Base-by-base conservation (phyloP, 345 rosid genomes). In the Erodium maritimum region DNA sequence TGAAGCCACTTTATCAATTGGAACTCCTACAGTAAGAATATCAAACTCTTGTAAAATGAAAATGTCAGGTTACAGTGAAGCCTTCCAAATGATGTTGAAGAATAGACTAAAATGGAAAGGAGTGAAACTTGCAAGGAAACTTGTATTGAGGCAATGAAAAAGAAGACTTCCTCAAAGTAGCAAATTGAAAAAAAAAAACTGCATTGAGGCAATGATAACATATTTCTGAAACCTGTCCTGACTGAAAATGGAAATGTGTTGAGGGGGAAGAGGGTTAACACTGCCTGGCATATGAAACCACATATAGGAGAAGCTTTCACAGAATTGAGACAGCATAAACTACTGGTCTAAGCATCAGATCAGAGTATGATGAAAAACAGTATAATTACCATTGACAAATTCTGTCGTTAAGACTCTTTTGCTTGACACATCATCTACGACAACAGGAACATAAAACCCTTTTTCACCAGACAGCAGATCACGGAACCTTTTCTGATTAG, bases 1-100 rank as follows among this genome's bases (percentile, higher is more conserved):
- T 57, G 62, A 69, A 18, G 95, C 94, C 58, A 87, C 96, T 80
- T 83, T 89, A 74, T 93, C 99, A 51, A 93, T 75, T 45, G 99
- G 82, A 69, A 87, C 72, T 33, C 97, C 99, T 93, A 81, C 52
- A 34, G 51, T 45, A 34, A 64, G 61, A 65, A 67, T 17, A 57
- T 24, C 58, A 50, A 52, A 57, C 24, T 70, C 63, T 63, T 60
- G 17, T n/a, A 21, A 17, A 51, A 54, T 54, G 51, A 10, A 17
- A 57, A 23, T 18, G 29, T 22, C 53, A 61, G 9, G 37, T 29
- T 29, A 29, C 37, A 29, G 34, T 23, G 34, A 59, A 56, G 16
- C 52, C 19, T 48, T 23, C 37, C 33, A 14, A 19, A 52, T 9
- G 48, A 42, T 10, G 21, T 3, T 29, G 9, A 1, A 51, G 19